These are phyloP conservation scores for Chlamydomonas sphaeroides DNA, from an alignment of 139 green algal species.

Conservation along the genomic window DNA sequence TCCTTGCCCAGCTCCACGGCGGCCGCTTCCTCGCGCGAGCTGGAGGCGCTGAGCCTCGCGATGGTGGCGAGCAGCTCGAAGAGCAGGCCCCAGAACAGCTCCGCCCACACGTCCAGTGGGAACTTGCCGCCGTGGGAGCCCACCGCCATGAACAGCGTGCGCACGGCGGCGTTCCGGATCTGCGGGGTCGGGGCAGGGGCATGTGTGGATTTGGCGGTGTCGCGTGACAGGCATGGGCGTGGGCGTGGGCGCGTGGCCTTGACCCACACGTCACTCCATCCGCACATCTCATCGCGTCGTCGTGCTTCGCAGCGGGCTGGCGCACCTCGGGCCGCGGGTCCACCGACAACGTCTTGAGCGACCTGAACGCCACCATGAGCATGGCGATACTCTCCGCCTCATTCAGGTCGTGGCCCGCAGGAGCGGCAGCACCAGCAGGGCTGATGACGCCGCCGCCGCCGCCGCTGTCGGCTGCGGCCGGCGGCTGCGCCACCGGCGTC, in stretches of 20 bases:
- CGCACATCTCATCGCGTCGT: too few relatives aligned
- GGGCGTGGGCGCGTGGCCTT: too few relatives aligned
- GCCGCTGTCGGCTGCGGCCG: not conserved
- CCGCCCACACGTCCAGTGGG: constrained; percentile 53
- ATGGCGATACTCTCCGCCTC: constrained; percentile 54
- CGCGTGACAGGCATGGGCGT: too few relatives aligned
- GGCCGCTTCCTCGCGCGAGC: constrained; percentile 60
- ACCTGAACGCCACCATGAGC: constrained; percentile 60
- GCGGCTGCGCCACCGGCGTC: too few relatives aligned
- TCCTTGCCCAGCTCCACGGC: constrained; percentile 81
- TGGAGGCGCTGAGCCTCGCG: constrained; percentile 72
- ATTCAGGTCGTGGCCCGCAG: constrained; percentile 53
- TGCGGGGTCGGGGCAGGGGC: constrained; percentile 59
- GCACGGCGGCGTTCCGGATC: constrained; percentile 85
- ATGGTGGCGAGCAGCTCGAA: constrained; percentile 84
- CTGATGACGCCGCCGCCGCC: not conserved
- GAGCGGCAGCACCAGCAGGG: too few relatives aligned
- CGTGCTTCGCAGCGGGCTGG: too few relatives aligned
- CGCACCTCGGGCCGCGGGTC: constrained; percentile 65
- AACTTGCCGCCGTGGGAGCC: constrained; percentile 75
- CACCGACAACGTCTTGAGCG: constrained; percentile 40
- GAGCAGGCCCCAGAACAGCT: constrained; percentile 82
- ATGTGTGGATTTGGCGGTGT: too few relatives aligned
- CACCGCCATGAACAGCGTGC: constrained; percentile 88
- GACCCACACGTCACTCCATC: too few relatives aligned